phyloP scores from a whole-genome alignment of 306 rosid genomes.

The Carpinus viminea region DNA sequence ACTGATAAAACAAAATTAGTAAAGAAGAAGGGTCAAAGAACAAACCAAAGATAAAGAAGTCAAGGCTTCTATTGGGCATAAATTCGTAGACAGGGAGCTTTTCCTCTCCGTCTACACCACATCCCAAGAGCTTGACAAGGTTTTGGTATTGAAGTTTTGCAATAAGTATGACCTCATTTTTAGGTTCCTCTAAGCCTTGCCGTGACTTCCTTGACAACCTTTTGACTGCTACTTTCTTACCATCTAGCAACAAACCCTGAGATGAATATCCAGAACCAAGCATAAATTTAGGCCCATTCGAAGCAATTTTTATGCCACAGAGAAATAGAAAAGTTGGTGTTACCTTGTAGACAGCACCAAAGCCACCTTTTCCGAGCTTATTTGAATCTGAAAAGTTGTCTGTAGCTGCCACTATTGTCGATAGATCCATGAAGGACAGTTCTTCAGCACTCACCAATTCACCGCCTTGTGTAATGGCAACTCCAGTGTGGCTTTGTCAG shows the following conservation, averaged over 20 bases:
- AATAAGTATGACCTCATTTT: constrained; percentile 37
- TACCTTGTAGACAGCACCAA: constrained; percentile 6
- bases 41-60: constrained; percentile 35
- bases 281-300: too few species aligned
- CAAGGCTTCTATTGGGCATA: constrained; percentile 42
- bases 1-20: too few species aligned
- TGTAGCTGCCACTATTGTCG: constrained; percentile 4
- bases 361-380: neutral
- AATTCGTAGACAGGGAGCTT: constrained; percentile 37
- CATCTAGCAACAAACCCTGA: constrained; percentile 38
- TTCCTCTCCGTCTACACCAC: constrained; percentile 31
- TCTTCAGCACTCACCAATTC: constrained; percentile 50
- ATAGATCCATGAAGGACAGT: constrained; percentile 38
- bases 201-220: constrained; percentile 38
- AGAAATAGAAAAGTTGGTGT: neutral
- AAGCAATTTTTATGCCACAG: neutral
- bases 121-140: constrained; percentile 45
- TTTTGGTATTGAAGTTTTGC: constrained; percentile 43
- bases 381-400: constrained; percentile 7
- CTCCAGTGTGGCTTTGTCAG: constrained; percentile 30
- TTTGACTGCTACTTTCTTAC: constrained; percentile 38
- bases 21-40: neutral
- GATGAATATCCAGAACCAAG: too few species aligned
- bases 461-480: constrained; percentile 50
- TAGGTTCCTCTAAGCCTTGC: constrained; percentile 44